Conservation (phyloP, 805 yeast genomes). For the Lachancea sp. region DNA sequence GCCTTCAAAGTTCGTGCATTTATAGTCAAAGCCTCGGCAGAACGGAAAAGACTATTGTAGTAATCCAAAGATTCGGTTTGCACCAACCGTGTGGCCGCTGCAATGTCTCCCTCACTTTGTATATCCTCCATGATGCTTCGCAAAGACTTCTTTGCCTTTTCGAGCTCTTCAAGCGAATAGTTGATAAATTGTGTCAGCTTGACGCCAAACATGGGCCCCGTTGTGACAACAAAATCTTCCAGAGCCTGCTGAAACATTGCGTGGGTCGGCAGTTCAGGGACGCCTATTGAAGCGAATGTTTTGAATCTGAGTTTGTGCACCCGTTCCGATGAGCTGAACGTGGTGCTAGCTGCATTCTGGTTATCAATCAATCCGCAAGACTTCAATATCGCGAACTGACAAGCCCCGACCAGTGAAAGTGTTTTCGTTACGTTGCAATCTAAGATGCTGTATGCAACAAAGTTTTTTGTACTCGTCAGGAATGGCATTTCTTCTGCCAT, state of each 20-base stretch:
- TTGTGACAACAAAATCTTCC: constrained; percentile 15
- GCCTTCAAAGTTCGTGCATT: constrained; percentile 12
- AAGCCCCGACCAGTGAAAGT: constrained; percentile 30
- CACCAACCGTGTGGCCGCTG: constrained; percentile 25
- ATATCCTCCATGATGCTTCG: constrained; percentile 16
- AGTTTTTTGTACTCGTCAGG: constrained; percentile 25
- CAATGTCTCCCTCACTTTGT: constrained; percentile 17
- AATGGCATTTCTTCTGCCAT: constrained; percentile 34
- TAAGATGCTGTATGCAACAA: constrained; percentile 21
- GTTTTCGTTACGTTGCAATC: constrained; percentile 25
- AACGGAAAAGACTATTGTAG: constrained; percentile 22
- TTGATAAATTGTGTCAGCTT: constrained; percentile 15
- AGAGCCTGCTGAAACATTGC: constrained; percentile 23
- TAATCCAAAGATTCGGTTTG: constrained; percentile 28
- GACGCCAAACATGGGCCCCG: constrained; percentile 15
- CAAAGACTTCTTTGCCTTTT: constrained; percentile 12
- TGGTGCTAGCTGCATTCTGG: constrained; percentile 20
- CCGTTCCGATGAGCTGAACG: constrained; percentile 24
- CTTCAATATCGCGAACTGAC: constrained; percentile 29
- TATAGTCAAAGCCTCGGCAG: constrained; percentile 12
- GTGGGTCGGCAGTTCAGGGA: constrained; percentile 58
- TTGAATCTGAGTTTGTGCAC: constrained; percentile 62
- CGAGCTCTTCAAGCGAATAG: constrained; percentile 17
- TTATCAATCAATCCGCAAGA: constrained; percentile 23
- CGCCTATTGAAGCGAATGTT: constrained; percentile 73